Evolutionary conservation across 768 basidiomycete species (phyloP).

Genomic region (Russula sp.): DNA sequence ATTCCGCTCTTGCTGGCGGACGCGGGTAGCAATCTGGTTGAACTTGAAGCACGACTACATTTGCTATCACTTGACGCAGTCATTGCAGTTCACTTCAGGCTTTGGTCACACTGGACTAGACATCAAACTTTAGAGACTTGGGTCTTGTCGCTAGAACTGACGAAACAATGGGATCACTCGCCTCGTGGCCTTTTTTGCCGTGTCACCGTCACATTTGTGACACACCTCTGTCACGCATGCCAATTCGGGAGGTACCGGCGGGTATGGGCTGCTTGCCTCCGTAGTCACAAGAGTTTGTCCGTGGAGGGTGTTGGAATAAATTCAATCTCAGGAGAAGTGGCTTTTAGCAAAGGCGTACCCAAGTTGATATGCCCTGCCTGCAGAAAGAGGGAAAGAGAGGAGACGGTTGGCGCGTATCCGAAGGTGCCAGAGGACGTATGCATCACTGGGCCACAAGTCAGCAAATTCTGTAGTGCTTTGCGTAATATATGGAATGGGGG

Average conservation of each 20-base stretch:
- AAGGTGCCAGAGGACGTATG: not conserved
- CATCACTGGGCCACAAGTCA: not conserved
- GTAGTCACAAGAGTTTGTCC: not conserved
- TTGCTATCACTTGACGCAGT: conserved; percentile 9
- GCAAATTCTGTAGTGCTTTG: not conserved
- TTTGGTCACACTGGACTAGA: conserved; percentile 15
- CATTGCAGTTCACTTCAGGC: not conserved
- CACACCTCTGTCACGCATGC: not conserved
- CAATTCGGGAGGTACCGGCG: too few relatives aligned
- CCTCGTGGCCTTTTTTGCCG: not conserved
- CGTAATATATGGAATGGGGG: not conserved
- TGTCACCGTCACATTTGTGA: not conserved
- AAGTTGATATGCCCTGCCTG: not conserved
- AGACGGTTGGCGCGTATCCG: not conserved
- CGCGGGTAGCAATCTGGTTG: not conserved
- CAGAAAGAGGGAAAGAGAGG: not conserved
- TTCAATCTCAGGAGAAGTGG: not conserved
- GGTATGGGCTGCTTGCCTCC: not conserved
- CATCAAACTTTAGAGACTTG: conserved; percentile 1
- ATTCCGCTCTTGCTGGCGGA: not conserved
- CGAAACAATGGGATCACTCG: not conserved
- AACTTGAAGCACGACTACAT: conserved; percentile 8
- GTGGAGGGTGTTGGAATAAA: not conserved
- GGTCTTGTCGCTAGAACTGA: not conserved
- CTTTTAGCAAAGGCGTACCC: not conserved